phyloP scores from a whole-genome alignment of 805 yeast genomes.

The Candida andamanensis region DNA sequence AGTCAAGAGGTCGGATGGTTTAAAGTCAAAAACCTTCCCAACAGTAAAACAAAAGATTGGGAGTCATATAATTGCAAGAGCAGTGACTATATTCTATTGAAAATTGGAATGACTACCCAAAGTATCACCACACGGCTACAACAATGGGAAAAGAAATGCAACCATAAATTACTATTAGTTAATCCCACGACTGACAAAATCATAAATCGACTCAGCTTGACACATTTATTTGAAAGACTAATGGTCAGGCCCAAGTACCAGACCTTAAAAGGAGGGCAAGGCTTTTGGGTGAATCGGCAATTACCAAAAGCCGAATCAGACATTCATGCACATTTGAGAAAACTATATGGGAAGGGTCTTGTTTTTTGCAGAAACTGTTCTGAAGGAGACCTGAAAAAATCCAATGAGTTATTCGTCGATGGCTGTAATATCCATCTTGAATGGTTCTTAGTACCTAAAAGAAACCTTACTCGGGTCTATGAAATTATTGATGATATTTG shows the following conservation, averaged over 20 bases:
- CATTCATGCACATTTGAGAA: slow-evolving; percentile 36
- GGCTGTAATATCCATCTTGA: slow-evolving; percentile 43
- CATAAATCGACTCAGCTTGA: slow-evolving; percentile 1
- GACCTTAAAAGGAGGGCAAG: slow-evolving; percentile 33
- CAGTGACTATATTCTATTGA: slow-evolving; percentile 37
- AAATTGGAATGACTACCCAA: slow-evolving; percentile 52
- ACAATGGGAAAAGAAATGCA: slow-evolving; percentile 53
- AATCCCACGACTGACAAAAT: slow-evolving; percentile 22
- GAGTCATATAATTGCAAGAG: slow-evolving; percentile 30
- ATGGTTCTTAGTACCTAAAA: slow-evolving; percentile 53
- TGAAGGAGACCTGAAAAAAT: not conserved
- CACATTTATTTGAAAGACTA: slow-evolving; percentile 4
- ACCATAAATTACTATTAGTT: slow-evolving; percentile 38
- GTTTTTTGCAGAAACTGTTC: slow-evolving; percentile 46
- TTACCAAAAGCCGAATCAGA: slow-evolving; percentile 35
- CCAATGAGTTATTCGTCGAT: slow-evolving; percentile 3
- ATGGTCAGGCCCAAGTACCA: not conserved
- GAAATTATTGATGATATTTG: slow-evolving; percentile 22
- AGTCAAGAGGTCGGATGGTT: slow-evolving; percentile 22
- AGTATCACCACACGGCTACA: slow-evolving; percentile 35
- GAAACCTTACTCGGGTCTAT: slow-evolving; percentile 28
- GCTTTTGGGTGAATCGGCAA: slow-evolving; percentile 25
- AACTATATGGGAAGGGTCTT: slow-evolving; percentile 43
- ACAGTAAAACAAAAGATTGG: slow-evolving; percentile 18
- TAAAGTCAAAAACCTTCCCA: slow-evolving; percentile 28